phyloP scores from a whole-genome alignment of 2,329 filamentous ascomycete genomes.

The Neopestalotiopsis sp. region DNA sequence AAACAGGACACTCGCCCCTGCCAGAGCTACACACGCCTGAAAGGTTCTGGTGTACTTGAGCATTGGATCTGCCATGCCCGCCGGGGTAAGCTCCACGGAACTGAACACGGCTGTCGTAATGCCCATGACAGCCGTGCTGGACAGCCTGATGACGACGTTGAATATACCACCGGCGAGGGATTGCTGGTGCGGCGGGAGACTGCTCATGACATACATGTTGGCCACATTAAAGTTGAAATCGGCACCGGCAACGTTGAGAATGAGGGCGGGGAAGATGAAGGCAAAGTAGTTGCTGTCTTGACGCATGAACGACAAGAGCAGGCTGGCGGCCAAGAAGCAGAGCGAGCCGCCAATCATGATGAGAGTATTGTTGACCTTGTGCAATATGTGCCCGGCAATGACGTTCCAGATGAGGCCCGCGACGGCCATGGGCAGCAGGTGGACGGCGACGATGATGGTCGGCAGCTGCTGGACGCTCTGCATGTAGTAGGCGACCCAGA shows the following conservation, averaged over 20 bases:
- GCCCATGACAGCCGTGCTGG: constrained; percentile 63
- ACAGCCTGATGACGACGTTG: constrained; percentile 67
- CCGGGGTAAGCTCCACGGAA: constrained; percentile 44
- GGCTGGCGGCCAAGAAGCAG: constrained; percentile 44
- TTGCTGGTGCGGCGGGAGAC: constrained; percentile 58
- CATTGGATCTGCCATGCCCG: constrained; percentile 42
- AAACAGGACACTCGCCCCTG: constrained; percentile 48
- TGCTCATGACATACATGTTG: constrained; percentile 69
- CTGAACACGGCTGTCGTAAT: constrained; percentile 66
- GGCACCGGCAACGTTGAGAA: constrained; percentile 65
- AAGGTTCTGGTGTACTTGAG: constrained; percentile 57
- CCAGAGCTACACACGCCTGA: constrained; percentile 52
- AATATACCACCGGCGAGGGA: constrained; percentile 65
- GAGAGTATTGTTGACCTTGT: constrained; percentile 67
- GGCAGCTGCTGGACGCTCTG: constrained; percentile 59
- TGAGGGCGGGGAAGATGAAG: constrained; percentile 20
- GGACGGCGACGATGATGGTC: constrained; percentile 64
- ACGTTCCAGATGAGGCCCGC: constrained; percentile 67
- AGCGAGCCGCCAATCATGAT: constrained; percentile 55
- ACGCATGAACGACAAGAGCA: constrained; percentile 62
- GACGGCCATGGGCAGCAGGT: constrained; percentile 69
- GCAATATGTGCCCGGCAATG: constrained; percentile 64
- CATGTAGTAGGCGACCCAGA: constrained; percentile 70
- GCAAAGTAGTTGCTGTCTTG: constrained; percentile 44
- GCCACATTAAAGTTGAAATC: constrained; percentile 75